Base-by-base conservation (phyloP, 192 early-diverging fungal genomes). In the Coemansia reversa region DNA sequence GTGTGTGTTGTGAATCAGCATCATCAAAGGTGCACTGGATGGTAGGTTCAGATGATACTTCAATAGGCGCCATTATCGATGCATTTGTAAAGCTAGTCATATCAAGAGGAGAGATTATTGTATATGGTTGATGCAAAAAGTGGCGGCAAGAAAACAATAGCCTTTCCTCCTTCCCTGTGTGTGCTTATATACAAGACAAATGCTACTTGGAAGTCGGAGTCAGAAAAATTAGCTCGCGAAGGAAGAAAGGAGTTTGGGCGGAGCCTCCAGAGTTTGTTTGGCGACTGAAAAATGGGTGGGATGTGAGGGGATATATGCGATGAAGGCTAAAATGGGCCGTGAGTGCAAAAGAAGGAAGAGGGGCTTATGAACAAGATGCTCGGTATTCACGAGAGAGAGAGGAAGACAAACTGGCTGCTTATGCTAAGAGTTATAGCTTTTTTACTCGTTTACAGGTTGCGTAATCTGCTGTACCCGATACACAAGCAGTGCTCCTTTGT, bases 1-100 rank as follows among this genome's bases (percentile, higher is more conserved):
- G 24, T n/a, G 25, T 14, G 8, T 25, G 39, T 23, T 32, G 48
- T 30, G 30, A n/a, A 30, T 20, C 48, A 3, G 3, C n/a, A 20
- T 39, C 12, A 3, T 39, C 42, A 2, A 55, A 9, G 7, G 62
- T 6, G 19, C 53, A 47, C 18, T 20, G 19, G 7, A 55, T 19
- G 16, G 63, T 65, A 24, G 52, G 53, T 8, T 51, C 54, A 1
- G 39, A 28, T 28, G 63, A 55, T 20, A 42, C 29, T 18, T 25
- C 63, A 9, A 48, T 1, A 4, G 53, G n/a, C 5, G 18, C 42
- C 33, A 25, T 19, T 23, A 16, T 27, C 2, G 22, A 18, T 11
- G 29, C n/a, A 62, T 27, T 51, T 30, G 7, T 35, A 29, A 58
- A 16, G 14, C 3, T 16, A 18, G 52, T 29, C 52, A 54, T 54